A percentile compares a stretch with the other conserved stretches of the same genome.
phyloP scores from a whole-genome alignment of 2,329 filamentous ascomycete species.

The Trichoderma arundinaceum region DNA sequence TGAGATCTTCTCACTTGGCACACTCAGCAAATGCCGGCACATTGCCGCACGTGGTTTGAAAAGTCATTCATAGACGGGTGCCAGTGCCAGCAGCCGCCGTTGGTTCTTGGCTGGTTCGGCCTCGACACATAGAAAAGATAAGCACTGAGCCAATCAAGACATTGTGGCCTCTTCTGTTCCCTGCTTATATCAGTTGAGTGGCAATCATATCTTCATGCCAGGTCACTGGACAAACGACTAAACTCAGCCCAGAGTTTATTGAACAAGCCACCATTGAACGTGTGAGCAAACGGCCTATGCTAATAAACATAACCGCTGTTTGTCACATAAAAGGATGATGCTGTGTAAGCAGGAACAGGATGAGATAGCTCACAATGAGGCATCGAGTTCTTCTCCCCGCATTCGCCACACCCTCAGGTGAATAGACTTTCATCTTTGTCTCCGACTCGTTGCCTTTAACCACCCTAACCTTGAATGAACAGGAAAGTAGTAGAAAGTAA shows the following conservation, averaged over 20 bases:
- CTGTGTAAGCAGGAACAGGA: background rate
- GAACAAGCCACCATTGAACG: background rate
- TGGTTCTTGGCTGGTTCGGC: background rate
- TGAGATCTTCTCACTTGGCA: constrained; percentile 5
- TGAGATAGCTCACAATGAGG: constrained; percentile 19
- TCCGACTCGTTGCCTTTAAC: background rate
- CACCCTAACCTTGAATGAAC: constrained; percentile 1
- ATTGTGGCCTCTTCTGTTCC: background rate
- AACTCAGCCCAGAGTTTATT: background rate
- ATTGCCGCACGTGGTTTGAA: constrained; percentile 3
- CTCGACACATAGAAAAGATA: background rate
- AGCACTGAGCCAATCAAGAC: background rate
- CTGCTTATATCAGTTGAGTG: background rate
- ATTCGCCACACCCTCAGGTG: constrained; percentile 22
- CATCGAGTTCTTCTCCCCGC: constrained; percentile 2
- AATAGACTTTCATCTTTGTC: constrained; percentile 24
- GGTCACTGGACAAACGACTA: background rate
- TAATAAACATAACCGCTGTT: background rate
- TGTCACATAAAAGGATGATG: background rate
- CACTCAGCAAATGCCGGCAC: constrained; percentile 1
- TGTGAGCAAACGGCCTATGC: background rate
- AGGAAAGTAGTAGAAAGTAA: constrained; percentile 4
- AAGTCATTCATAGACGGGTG: background rate
- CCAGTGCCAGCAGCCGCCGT: constrained; percentile 3
- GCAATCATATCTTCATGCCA: background rate